Evolutionary conservation across 331 rosid genomes (phyloP), one percentile per base, ranked within the genome.

Genomic region (Stylosanthes scabra): DNA sequence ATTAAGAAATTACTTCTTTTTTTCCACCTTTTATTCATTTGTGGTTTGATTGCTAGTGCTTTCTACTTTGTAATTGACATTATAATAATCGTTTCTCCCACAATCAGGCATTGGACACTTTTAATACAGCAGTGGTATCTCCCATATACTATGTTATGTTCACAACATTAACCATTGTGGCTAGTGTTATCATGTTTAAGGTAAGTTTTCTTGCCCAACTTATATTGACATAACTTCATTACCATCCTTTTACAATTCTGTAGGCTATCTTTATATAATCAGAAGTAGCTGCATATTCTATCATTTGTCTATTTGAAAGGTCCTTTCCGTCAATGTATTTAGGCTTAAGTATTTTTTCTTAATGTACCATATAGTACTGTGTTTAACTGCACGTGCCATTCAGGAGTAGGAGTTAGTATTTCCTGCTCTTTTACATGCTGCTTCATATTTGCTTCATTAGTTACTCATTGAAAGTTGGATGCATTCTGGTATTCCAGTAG

Each of bases 141-240:
- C 99, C 99, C 50, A 92, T 95, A 74, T 95, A 95, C 81, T 95
- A 95, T 80, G 92, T 86, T 37, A 95, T 95, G 99, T 95, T 95
- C 88, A 95, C 99, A 34, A 88, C 99, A 9, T 80, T 95, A 40
- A 95, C 99, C 78, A 95, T 95, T 63, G 75, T 95, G 86, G 99
- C 99, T 5, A 95, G 99, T 73, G 87, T 95, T 72, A 95, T 95
- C 83, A 95, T 95, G 99, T 95, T 92, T 76, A 95, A 95, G 99
- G 99, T 95, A 83, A 39, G 11, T 62, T 72, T 10, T 64, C 27
- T 68, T 58, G 66, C 39, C 64, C 46, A 47, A 52, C 69, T 39
- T 54, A n/a, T 74, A 59, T 29, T 39, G 14, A 62, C 13, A 2
- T 11, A 4, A 9, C 50, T 57, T 34, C 13, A 6, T 76, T 51